Base-by-base conservation (phyloP, 805 yeast genomes). In the Yarrowia sp. region DNA sequence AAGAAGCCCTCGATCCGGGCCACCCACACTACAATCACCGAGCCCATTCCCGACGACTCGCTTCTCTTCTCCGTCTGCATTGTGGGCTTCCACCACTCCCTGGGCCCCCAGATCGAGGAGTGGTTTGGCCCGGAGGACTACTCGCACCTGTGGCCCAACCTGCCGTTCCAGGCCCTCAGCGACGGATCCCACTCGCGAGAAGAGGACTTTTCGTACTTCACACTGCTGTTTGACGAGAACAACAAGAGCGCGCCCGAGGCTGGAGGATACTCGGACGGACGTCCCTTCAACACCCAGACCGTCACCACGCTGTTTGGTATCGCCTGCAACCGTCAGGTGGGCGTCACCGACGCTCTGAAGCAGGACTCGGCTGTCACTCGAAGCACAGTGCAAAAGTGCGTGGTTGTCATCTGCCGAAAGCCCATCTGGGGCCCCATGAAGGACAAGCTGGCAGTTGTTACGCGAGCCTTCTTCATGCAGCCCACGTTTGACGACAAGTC, bases 31-130 rank as follows among this genome's bases (percentile, higher is more conserved):
- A 47, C 56, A 14, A 47, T 47, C 56, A 47, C 56, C n/a, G 56
- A 47, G 2, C 56, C 56, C 32, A 51, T 51, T 9, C 58, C 58
- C 7, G 61, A 55, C n/a, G 61, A 38, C 16, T 55, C 61, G 25
- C 71, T 84, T 67, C 81, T 93, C 1, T 85, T 89, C 72, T 97
- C 97, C 12, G 82, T 92, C 3, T 87, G 96, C 66, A 81, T 94
- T 13, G 96, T 92, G 19, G 96, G 96, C 67, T 93, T 93, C 78
- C 96, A 93, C 71, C 98, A 94, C 69, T 71, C 82, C 9, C 78
- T 96, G 63, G 99, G 99, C 1, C 98, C 99, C 0, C 97, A 94
- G 71, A 84, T 94, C 22, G 97, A 93, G 73, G 91, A 89, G 74
- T 89, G 97, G 90, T 79, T 86, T 19, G 84, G 85, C 3, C 77